Conservation (phyloP, 768 basidiomycete genomes). For the Calocera cornea region DNA sequence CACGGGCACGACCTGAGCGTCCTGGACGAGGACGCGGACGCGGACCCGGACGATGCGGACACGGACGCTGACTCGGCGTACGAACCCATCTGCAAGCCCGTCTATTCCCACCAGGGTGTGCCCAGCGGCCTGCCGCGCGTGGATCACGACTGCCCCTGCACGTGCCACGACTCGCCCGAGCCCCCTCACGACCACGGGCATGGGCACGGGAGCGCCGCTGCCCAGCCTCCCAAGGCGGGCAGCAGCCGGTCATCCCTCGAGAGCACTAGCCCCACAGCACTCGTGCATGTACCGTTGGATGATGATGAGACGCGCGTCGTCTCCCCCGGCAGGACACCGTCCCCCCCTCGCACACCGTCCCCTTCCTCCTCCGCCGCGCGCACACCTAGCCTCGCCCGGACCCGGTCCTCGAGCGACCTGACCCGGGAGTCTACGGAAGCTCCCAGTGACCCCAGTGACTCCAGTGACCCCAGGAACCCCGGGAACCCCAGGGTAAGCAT, state of each 20-base stretch:
- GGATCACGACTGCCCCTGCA: not conserved
- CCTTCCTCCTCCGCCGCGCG: not conserved
- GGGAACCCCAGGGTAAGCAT: too few relatives aligned
- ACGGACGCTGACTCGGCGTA: too few relatives aligned
- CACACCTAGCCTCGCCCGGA: not conserved
- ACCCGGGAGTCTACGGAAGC: not conserved
- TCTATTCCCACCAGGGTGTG: not conserved
- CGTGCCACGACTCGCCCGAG: not conserved
- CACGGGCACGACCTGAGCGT: too few relatives aligned
- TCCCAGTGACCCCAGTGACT: too few relatives aligned
- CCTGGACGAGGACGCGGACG: too few relatives aligned
- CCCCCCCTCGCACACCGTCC: not conserved
- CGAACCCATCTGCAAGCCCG: too few relatives aligned
- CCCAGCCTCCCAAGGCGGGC: not conserved
- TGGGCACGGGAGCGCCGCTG: not conserved
- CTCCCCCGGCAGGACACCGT: not conserved
- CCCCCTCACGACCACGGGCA: not conserved
- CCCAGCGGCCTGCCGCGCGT: not conserved
- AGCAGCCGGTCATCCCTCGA: not conserved
- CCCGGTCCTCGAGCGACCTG: not conserved
- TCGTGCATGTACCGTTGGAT: not conserved
- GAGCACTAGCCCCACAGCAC: not conserved
- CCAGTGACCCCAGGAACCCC: too few relatives aligned
- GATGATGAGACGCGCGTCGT: not conserved
- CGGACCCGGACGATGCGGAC: too few relatives aligned